These are phyloP conservation scores for Boletus pseudopeckii DNA, from an alignment of 768 basidiomycete genomes.

Conservation along the genomic window DNA sequence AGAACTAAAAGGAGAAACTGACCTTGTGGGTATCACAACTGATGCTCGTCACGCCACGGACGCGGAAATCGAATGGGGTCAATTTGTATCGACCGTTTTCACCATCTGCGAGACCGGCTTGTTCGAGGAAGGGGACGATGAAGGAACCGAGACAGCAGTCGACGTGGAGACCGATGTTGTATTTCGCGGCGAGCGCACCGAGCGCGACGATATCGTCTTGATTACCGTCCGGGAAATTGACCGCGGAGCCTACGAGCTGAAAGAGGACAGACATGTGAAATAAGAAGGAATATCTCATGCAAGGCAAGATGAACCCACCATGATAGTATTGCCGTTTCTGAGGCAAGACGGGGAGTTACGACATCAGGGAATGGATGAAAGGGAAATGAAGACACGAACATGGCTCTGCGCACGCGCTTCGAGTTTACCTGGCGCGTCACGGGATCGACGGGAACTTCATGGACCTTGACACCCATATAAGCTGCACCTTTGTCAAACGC, in stretches of 20 bases:
- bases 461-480: slow-evolving; percentile 88
- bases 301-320: slow-evolving; percentile 45
- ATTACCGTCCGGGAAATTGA: slow-evolving; percentile 84
- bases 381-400: slow-evolving; percentile 49
- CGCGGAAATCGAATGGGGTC: slow-evolving; percentile 83
- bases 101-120: slow-evolving; percentile 64
- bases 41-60: slow-evolving; percentile 89
- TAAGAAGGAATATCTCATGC: not conserved
- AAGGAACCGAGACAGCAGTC: slow-evolving; percentile 95
- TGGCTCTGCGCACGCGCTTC: slow-evolving; percentile 75
- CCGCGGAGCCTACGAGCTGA: slow-evolving; percentile 79
- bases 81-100: slow-evolving; percentile 52
- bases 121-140: slow-evolving; percentile 88
- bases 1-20: not conserved
- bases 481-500: slow-evolving; percentile 93
- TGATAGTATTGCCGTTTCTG: slow-evolving; percentile 85
- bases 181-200: slow-evolving; percentile 62
- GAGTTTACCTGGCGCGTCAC: slow-evolving; percentile 76
- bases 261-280: not conserved
- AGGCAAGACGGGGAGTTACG: slow-evolving; percentile 2
- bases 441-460: slow-evolving; percentile 77
- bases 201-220: slow-evolving; percentile 85
- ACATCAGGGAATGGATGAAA: no score
- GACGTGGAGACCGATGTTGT: slow-evolving; percentile 87
- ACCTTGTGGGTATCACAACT: slow-evolving; percentile 97